Percentiles rank a stretch among this genome's conserved stretches.
These are phyloP conservation scores for Aspergillus brunneoviolaceus DNA, from an alignment of 2,329 filamentous ascomycete genomes.

Conservation along the genomic window DNA sequence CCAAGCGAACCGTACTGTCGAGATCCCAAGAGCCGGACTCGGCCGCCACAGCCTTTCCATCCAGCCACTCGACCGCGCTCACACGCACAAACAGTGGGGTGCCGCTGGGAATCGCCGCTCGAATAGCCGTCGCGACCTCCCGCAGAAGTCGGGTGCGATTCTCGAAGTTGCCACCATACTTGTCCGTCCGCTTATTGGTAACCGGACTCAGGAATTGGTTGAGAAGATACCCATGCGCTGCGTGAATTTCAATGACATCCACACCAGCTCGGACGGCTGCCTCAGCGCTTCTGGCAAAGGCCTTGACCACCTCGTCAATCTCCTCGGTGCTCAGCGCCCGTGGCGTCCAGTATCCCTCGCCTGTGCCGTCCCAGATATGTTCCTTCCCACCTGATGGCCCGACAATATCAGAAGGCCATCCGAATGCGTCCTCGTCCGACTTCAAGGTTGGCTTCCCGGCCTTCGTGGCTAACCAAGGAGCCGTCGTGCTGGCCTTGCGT, in stretches of 20 bases:
- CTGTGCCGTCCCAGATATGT: conserved; percentile 60
- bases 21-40: conserved; percentile 42
- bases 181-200: conserved; percentile 64
- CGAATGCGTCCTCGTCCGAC: conserved; percentile 52
- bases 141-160: conserved; percentile 67
- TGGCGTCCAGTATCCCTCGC: conserved; percentile 59
- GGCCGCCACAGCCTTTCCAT: conserved; percentile 38
- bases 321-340: conserved; percentile 66
- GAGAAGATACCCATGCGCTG: conserved; percentile 74
- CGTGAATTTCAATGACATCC: conserved; percentile 76
- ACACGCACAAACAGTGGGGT: conserved; percentile 73
- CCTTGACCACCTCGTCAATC: conserved; percentile 62
- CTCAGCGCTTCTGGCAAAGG: conserved; percentile 58
- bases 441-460: conserved; percentile 21
- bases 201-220: conserved; percentile 68
- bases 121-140: conserved; percentile 62
- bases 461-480: conserved; percentile 45
- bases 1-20: conserved; percentile 39
- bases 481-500: conserved; percentile 56
- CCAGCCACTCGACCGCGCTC: conserved; percentile 71
- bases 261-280: conserved; percentile 67
- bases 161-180: conserved; percentile 51
- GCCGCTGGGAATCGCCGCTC: conserved; percentile 60
- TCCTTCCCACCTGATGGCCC: conserved; percentile 43
- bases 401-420: conserved; percentile 54